Percentiles rank a stretch among this genome's conserved stretches.
Evolutionary conservation across 1,284 basidiomycete genomes (phyloP).

Genomic region (Ganoderma sp.): DNA sequence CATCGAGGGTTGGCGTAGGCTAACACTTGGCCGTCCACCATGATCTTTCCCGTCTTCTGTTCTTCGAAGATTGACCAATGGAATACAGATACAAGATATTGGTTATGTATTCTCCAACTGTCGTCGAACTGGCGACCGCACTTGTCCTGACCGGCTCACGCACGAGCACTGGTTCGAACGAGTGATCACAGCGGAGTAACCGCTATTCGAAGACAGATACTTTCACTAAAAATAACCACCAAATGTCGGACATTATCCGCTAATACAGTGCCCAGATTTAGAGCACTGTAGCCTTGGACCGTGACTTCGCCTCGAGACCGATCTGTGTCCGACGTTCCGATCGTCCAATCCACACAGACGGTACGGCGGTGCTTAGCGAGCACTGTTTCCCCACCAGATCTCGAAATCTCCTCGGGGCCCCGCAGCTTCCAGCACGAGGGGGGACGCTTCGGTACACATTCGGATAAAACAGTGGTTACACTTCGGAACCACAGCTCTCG

Average conservation of each 20-base stretch:
- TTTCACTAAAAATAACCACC: not conserved
- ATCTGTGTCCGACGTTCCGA: not conserved
- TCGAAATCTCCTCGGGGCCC: constrained; percentile 19
- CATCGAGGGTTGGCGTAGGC: not conserved
- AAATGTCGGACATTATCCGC: not conserved
- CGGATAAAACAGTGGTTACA: constrained; percentile 28
- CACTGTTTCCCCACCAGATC: not conserved
- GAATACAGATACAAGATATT: too few relatives aligned
- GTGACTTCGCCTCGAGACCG: not conserved
- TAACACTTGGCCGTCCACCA: not conserved
- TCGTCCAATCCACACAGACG: not conserved
- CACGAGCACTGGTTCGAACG: too few relatives aligned
- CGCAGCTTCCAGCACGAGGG: constrained; percentile 14
- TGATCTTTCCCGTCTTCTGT: too few relatives aligned
- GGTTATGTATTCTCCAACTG: too few relatives aligned
- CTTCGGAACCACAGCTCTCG: constrained; percentile 19
- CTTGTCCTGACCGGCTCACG: too few relatives aligned
- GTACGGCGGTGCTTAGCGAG: not conserved
- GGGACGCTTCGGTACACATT: constrained; percentile 28
- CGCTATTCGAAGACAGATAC: not conserved
- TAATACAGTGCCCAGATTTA: not conserved
- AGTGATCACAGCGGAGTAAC: not conserved
- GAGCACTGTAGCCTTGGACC: not conserved
- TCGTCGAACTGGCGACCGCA: too few relatives aligned
- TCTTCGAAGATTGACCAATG: too few relatives aligned